Percentiles rank a stretch among this genome's conserved stretches.
phyloP scores from a whole-genome alignment of 2,329 filamentous ascomycete species.

The Arachnomyces sp. region DNA sequence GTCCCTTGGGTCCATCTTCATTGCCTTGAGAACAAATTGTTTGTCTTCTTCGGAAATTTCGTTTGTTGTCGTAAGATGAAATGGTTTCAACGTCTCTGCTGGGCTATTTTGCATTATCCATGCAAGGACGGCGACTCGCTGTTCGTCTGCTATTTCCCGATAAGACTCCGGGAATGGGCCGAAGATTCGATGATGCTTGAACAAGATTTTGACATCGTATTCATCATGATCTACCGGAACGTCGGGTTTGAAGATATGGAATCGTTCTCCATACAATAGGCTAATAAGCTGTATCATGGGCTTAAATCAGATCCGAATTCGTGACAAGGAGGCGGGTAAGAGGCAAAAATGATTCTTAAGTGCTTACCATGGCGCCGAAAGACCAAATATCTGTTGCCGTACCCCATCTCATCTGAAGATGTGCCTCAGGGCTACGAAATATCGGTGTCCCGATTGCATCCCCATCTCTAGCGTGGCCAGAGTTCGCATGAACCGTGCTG shows the following conservation, averaged over 20 bases:
- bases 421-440: slow-evolving; percentile 18
- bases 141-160: slow-evolving; percentile 13
- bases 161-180: slow-evolving; percentile 18
- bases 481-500: slow-evolving; percentile 12
- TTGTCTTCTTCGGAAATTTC: slow-evolving; percentile 6
- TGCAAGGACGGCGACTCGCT: slow-evolving; percentile 9
- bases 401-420: slow-evolving; percentile 16
- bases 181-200: slow-evolving; percentile 17
- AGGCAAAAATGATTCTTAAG: not conserved
- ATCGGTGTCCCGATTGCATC: slow-evolving; percentile 15
- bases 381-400: slow-evolving; percentile 23
- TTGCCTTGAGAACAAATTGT: slow-evolving; percentile 13
- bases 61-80: slow-evolving; percentile 6
- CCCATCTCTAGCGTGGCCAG: slow-evolving; percentile 11
- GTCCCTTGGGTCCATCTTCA: slow-evolving; percentile 20
- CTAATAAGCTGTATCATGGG: slow-evolving; percentile 16
- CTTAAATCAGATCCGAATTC: too few species aligned
- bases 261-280: slow-evolving; percentile 15
- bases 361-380: slow-evolving; percentile 16
- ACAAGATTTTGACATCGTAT: slow-evolving; percentile 18
- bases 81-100: slow-evolving; percentile 12
- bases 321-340: not conserved
- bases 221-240: slow-evolving; percentile 15
- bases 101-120: slow-evolving; percentile 15
- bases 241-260: slow-evolving; percentile 18